Base-by-base conservation (phyloP, 2,329 filamentous ascomycete species). In the Sclerotinia borealis region DNA sequence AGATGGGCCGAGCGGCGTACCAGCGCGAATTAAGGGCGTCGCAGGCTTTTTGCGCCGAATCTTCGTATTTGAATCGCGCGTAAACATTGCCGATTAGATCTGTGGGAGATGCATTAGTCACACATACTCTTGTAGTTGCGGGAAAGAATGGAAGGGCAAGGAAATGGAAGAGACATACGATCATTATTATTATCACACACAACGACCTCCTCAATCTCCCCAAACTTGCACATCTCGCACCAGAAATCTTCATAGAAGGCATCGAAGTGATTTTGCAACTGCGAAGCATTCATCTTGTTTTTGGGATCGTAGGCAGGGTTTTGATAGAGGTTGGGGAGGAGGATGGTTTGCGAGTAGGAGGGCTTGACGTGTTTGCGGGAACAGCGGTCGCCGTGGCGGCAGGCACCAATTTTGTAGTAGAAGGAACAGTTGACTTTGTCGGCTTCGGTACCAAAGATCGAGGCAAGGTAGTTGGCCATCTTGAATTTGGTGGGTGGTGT, bases 181-280 rank as follows among this genome's bases (percentile, higher is more conserved):
- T 99, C 95, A 79, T 99, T 99, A 79, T 98, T 98, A 79, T 99
- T 99, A 80, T 99, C 95, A 79, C 95, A 99, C 3, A 99, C 93
- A 15, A 99, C 95, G 15, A 99, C 85, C 80, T 99, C 95, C 79
- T 99, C 95, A 41, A 98, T 83, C 79, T 98, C 92, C 70, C 95
- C 95, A 77, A 96, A 99, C 79, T 96, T 92, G 88, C 95, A 98
- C 82, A 99, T 91, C 85, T 99, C 95, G 80, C 93, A 98, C 93
- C 95, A 99, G 70, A 99, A 92, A 77, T 99, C 95, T 81, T 99
- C 95, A 83, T 99, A 99, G 78, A 99, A 99, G 74, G 95, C 95
- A 79, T 99, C 95, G 76, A 99, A 99, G 84, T 99, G 95, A 81
- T 96, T 96, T 79, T 97, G 93, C 76, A 98, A 89, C 82, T 99